Evolutionary conservation across 1,284 basidiomycete species (phyloP).

Genomic region (Moniliophthora roreri): DNA sequence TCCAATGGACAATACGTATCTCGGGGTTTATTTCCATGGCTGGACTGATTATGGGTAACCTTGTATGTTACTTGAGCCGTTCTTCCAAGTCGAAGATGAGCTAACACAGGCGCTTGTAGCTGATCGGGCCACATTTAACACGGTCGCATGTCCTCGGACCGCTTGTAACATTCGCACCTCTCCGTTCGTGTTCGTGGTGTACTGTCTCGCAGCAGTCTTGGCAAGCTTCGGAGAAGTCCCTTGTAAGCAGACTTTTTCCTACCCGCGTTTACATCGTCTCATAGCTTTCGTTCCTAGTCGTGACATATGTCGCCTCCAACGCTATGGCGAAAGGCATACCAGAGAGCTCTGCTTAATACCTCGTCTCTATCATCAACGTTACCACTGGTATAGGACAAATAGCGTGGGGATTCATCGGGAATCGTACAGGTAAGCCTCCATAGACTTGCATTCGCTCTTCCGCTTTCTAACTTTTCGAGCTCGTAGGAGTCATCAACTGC

Average conservation of each 20-base stretch:
- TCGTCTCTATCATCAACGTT: background rate
- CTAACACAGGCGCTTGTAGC: too few species aligned
- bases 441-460: background rate
- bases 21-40: background rate
- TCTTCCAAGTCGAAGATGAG: too few species aligned
- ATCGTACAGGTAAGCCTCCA: background rate
- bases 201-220: too few species aligned
- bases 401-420: background rate
- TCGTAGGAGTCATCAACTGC: background rate
- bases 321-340: background rate
- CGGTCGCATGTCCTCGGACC: too few species aligned
- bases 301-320: background rate
- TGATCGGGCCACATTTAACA: too few species aligned
- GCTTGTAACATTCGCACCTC: too few species aligned
- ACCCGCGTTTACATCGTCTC: background rate
- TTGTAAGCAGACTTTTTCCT: too few species aligned
- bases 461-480: background rate
- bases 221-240: too few species aligned
- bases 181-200: too few species aligned
- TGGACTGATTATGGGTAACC: too few species aligned
- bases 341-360: background rate
- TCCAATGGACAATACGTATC: slow-evolving; percentile 1
- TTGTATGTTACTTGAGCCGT: too few species aligned
- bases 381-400: background rate
- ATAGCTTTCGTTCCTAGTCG: background rate